Conservation (phyloP, 768 basidiomycete genomes). For the Phaeotremella skinneri region DNA sequence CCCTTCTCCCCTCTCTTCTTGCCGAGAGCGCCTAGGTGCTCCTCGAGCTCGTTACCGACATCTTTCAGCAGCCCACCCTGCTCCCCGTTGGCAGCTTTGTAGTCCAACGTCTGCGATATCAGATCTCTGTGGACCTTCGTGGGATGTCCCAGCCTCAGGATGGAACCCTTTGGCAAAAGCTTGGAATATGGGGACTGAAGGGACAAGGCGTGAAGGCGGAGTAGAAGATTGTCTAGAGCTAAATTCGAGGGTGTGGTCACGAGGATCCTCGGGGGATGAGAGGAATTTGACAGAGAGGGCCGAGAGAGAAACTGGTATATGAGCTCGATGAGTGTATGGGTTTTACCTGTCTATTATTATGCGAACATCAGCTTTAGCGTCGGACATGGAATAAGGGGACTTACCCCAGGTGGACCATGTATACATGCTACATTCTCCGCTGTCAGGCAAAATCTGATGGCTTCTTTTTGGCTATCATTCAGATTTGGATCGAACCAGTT, state of each 20-base stretch:
- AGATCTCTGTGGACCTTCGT: slow-evolving; percentile 75
- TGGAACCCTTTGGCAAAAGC: slow-evolving; percentile 47
- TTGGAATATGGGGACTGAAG: slow-evolving; percentile 28
- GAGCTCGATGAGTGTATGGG: slow-evolving; percentile 89
- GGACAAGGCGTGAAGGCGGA: slow-evolving; percentile 59
- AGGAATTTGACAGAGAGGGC: slow-evolving; percentile 13
- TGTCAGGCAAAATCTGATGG: slow-evolving; percentile 76
- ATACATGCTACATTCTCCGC: slow-evolving; percentile 83
- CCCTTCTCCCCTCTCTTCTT: slow-evolving; percentile 58
- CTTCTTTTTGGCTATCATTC: slow-evolving; percentile 79
- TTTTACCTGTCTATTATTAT: slow-evolving; percentile 79
- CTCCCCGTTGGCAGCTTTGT: slow-evolving; percentile 48
- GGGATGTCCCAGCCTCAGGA: slow-evolving; percentile 93
- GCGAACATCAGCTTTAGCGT: slow-evolving; percentile 6
- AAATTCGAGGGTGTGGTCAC: slow-evolving; percentile 58
- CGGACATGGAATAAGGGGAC: slow-evolving; percentile 5
- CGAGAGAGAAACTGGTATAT: slow-evolving; percentile 64
- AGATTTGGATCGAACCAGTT: slow-evolving; percentile 71
- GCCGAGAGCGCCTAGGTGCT: slow-evolving; percentile 64
- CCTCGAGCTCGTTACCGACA: slow-evolving; percentile 80
- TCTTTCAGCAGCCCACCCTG: slow-evolving; percentile 81
- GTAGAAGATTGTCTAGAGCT: slow-evolving; percentile 84
- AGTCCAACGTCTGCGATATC: slow-evolving; percentile 53
- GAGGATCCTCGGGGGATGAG: slow-evolving; percentile 33
- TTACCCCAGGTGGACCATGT: slow-evolving; percentile 87